Percentiles rank a stretch among this genome's conserved stretches.
phyloP scores from a whole-genome alignment of 2,329 filamentous ascomycete species.

The Coniochaeta prunicola region DNA sequence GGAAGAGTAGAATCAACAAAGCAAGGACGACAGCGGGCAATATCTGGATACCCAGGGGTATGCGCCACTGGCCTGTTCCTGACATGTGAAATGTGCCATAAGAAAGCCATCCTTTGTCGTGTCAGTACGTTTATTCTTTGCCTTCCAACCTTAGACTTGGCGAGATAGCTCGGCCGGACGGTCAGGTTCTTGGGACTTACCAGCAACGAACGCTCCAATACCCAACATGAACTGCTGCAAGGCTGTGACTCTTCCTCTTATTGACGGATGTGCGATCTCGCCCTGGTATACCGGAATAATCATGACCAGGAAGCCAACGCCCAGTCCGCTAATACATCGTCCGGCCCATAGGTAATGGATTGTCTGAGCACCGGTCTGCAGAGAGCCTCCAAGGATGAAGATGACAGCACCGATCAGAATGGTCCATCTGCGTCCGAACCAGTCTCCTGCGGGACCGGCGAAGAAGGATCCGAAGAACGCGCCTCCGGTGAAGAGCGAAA shows the following conservation, averaged over 20 bases:
- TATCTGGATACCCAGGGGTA: slow-evolving; percentile 42
- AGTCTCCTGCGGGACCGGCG: slow-evolving; percentile 57
- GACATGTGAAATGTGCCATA: background rate
- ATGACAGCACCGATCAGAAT: slow-evolving; percentile 65
- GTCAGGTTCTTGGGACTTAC: slow-evolving; percentile 52
- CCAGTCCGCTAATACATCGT: slow-evolving; percentile 60
- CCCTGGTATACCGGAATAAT: slow-evolving; percentile 63
- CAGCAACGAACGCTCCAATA: slow-evolving; percentile 63
- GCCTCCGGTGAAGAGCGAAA: slow-evolving; percentile 72
- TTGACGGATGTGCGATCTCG: slow-evolving; percentile 70
- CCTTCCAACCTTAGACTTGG: slow-evolving; percentile 40
- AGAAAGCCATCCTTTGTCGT: slow-evolving; percentile 3
- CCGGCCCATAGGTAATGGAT: slow-evolving; percentile 61
- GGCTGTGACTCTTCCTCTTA: slow-evolving; percentile 67
- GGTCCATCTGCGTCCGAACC: slow-evolving; percentile 61
- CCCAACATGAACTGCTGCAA: slow-evolving; percentile 81
- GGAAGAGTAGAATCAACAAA: slow-evolving; percentile 59
- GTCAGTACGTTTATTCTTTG: slow-evolving; percentile 22
- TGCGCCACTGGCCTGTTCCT: slow-evolving; percentile 35
- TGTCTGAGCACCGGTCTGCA: slow-evolving; percentile 62
- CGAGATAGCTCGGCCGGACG: background rate
- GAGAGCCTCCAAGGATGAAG: slow-evolving; percentile 63
- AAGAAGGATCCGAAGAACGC: slow-evolving; percentile 63
- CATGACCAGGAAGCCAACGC: slow-evolving; percentile 38
- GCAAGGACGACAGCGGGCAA: slow-evolving; percentile 59